A percentile compares a stretch with the other conserved stretches of the same genome.
Evolutionary conservation across 1,139 yeast species (phyloP).

Genomic region (Candida sojae): DNA sequence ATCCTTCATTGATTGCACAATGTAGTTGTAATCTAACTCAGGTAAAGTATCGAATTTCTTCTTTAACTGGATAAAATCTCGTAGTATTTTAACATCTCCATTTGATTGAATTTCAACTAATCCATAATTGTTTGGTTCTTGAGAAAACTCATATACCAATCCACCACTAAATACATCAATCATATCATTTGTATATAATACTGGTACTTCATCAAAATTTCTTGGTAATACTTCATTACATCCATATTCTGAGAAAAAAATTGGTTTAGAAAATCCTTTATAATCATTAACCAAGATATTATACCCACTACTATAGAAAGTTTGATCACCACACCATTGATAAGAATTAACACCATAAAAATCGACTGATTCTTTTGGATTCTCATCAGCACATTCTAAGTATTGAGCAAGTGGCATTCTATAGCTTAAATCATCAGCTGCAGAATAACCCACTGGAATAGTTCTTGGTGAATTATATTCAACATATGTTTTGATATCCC

Average conservation of each 20-base stretch:
- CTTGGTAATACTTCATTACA: constrained; percentile 87
- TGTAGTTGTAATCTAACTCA: constrained; percentile 24
- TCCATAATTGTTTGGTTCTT: constrained; percentile 89
- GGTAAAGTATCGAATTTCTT: constrained; percentile 42
- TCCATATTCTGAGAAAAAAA: constrained; percentile 91
- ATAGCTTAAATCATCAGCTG: constrained; percentile 85
- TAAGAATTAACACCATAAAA: constrained; percentile 95
- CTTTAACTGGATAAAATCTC: constrained; percentile 57
- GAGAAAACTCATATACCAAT: constrained; percentile 85
- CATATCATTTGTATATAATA: constrained; percentile 77
- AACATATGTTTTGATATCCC: constrained; percentile 80
- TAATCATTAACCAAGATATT: constrained; percentile 73
- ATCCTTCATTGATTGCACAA: constrained; percentile 26
- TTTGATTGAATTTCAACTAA: constrained; percentile 61
- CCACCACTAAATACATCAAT: constrained; percentile 87
- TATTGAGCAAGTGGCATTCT: constrained; percentile 78
- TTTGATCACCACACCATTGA: constrained; percentile 96
- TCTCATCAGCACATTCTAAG: constrained; percentile 71
- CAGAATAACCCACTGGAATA: constrained; percentile 92
- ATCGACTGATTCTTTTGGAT: constrained; percentile 66
- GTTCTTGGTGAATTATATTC: constrained; percentile 55
- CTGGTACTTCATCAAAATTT: constrained; percentile 71
- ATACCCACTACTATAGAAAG: constrained; percentile 82
- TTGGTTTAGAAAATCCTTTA: constrained; percentile 66
- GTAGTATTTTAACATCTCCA: constrained; percentile 56